Evolutionary conservation across 129 eudicot species (phyloP).

Genomic region (Heracleum sosnowskyi): DNA sequence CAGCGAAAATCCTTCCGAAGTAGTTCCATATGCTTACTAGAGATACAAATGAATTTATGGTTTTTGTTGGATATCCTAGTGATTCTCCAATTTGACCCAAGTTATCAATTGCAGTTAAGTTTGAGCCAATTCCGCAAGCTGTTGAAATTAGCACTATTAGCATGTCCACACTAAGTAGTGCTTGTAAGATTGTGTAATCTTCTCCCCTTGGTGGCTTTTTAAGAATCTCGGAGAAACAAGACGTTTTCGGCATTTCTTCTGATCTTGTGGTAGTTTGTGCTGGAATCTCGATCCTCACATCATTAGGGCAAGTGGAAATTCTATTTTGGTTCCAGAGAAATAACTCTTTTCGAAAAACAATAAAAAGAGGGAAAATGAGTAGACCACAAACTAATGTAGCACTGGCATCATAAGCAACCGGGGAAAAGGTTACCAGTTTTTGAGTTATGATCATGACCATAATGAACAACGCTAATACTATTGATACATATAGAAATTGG

Average conservation of each 20-base stretch:
- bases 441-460: slow-evolving; percentile 5
- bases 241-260: neutral
- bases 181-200: slow-evolving; percentile 9
- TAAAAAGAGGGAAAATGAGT: slow-evolving; percentile 6
- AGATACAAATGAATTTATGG: slow-evolving; percentile 1
- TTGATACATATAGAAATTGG: slow-evolving; percentile 4
- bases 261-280: neutral
- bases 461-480: neutral
- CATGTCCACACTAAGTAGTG: neutral
- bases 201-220: slow-evolving; percentile 7
- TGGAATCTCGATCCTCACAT: neutral
- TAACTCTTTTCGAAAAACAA: neutral
- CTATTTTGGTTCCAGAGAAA: slow-evolving; percentile 6
- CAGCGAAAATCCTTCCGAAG: slow-evolving; percentile 3
- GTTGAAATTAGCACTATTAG: neutral
- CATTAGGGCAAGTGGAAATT: neutral
- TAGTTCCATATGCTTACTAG: slow-evolving; percentile 4
- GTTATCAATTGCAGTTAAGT: slow-evolving; percentile 5
- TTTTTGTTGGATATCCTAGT: neutral
- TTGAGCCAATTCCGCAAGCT: slow-evolving; percentile 10
- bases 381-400: neutral
- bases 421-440: neutral
- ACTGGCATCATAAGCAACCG: slow-evolving; percentile 4
- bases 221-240: neutral
- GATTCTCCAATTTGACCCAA: slow-evolving; percentile 8